Evolutionary conservation across 208 protist genomes (phyloP), one percentile per base, ranked within the genome.

Genomic region (Trypanosoma platydactyli): DNA sequence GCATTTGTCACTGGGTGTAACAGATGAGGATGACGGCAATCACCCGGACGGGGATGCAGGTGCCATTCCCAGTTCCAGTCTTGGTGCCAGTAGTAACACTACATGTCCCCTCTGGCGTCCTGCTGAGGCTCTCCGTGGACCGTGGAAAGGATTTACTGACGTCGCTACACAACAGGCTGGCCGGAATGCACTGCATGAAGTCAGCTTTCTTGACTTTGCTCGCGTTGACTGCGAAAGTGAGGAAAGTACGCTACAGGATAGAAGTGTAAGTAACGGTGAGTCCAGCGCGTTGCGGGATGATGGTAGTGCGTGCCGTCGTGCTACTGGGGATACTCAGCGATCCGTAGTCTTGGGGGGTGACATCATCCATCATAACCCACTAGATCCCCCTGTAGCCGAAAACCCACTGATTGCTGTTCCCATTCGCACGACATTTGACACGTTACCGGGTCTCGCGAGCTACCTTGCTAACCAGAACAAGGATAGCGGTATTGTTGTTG

Each of bases 401-500:
- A 62, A 62, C 22, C 56, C 56, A 38, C 40, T 62, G 15, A 50
- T 62, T 62, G 25, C 40, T 6, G 56, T 62, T 38, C 56, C 56
- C 16, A 62, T 62, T 62, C 56, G 56, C 12, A 62, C 56, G 0
- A 62, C 56, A 12, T 62, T 62, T 62, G 56, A 62, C 40, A 62
- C 56, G 42, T 20, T 62, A 40, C 56, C 56, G n/a, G 56, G 56
- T 4, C 24, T 62, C 18, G 56, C 56, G 29, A 62, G 40, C 46
- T 62, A 62, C 30, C 41, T 62, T 30, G 56, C 56, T 3, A 50
- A 41, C 42, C 56, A 62, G 50, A 50, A 50, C 9, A 62, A 62
- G 42, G 56, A 62, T 12, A 62, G 40, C 24, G 56, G 56, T 3
- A 62, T 42, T 33, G 30, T 62, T 50, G 56, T 62, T 33, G 24